Evolutionary conservation across 495 filamentous ascomycete genomes (phyloP).

Genomic region (Daldinia caldariorum): DNA sequence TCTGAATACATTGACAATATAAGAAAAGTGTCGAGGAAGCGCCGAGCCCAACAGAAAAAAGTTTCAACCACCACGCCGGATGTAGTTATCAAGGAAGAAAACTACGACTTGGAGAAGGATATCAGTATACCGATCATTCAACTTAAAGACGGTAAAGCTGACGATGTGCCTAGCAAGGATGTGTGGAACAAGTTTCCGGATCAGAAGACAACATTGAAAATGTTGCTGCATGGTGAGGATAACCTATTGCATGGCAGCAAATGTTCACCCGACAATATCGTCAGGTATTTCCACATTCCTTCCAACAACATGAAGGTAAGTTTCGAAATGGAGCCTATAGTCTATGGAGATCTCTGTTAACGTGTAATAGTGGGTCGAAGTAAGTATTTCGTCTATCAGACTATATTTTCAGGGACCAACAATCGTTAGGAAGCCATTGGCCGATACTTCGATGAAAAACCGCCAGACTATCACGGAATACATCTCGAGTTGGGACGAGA

Average conservation of each 20-base stretch:
- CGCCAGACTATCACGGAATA: constrained; percentile 15
- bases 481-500: constrained; percentile 11
- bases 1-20: too few relatives aligned
- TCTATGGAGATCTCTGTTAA: not conserved
- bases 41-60: too few relatives aligned
- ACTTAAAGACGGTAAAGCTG: constrained; percentile 1
- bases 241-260: not conserved
- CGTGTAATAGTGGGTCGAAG: constrained; percentile 38
- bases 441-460: constrained; percentile 31
- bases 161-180: not conserved
- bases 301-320: constrained; percentile 45
- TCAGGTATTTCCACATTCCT: constrained; percentile 41
- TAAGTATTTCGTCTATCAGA: not conserved
- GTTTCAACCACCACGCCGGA: too few relatives aligned
- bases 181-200: constrained; percentile 38
- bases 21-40: too few relatives aligned
- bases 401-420: not conserved
- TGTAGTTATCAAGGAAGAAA: not conserved
- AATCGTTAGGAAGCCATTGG: constrained; percentile 32
- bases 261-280: not conserved
- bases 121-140: constrained; percentile 32
- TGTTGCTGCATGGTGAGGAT: not conserved
- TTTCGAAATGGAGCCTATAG: not conserved
- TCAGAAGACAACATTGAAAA: constrained; percentile 27
- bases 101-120: constrained; percentile 34